Base-by-base conservation (phyloP, 179 eudicot genomes). In the Drosera spatulata region DNA sequence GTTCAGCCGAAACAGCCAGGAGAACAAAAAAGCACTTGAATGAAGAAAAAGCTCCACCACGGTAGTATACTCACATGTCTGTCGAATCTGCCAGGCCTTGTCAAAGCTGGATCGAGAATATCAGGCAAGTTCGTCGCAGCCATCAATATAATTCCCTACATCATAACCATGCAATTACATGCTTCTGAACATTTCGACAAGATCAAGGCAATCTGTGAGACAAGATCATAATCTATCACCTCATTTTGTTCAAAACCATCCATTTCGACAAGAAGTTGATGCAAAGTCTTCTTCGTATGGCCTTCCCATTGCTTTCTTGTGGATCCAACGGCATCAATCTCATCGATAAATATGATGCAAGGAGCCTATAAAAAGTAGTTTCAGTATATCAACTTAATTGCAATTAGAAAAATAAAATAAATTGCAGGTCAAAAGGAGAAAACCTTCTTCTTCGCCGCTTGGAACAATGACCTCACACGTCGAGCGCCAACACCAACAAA, bases 401-500 rank as follows among this genome's bases (percentile, higher is more conserved):
- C 33, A 22, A 22, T 22, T 22, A 22, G 33, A 22, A 22, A 22
- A 22, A 22, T 22, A 22, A 22, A 22, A 22, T 22, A 22, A 0
- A 22, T 22, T 22, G 33, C 33, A 22, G 33, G 33, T 22, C 33
- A 22, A 22, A 22, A 22, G 33, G 33, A 22, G 33, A 22, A 22
- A 54, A 89, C 95, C 97, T 93, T 93, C 71, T 93, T 90, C 78
- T 89, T 93, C 53, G 99, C 97, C 56, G 95, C 99, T 76, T 93
- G 97, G 71, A 93, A 89, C 60, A 93, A 77, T 61, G 99, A 93
- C 75, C 99, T 81, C 69, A 86, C 99, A 55, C 97, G 90, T 39
- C 99, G 95, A 75, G 99, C 99, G 74, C 99, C 99, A 75, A 93
- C 97, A 56, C 99, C 99, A 66, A 93, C 99, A 83, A 89, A 93